Base-by-base conservation (phyloP, 148 eudicot genomes). In the Amaranthus cruentus region DNA sequence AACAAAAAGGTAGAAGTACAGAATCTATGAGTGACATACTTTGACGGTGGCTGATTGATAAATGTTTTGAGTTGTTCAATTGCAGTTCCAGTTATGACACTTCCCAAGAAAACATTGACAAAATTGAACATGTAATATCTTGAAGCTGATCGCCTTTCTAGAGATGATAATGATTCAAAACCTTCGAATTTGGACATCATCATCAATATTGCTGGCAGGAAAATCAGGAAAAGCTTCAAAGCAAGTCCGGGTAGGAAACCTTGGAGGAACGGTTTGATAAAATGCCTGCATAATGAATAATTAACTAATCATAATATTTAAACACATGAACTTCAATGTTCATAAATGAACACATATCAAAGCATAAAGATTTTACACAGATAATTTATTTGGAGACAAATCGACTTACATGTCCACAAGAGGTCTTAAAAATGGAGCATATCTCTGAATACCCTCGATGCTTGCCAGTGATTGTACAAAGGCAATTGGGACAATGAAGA, bases 101-200 rank as follows among this genome's bases (percentile, higher is more conserved):
- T 96, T 52, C 85, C 97, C 13, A 96, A 94, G 82, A 96, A 96
- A 62, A 92, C 93, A 75, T 96, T 96, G 51, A 92, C 84, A n/a
- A 96, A 86, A 80, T 85, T 96, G 88, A 96, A 96, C 63, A 88
- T 70, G 73, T 90, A 96, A 78, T 90, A 96, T 90, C 89, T 87
- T 68, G 91, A 82, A 62, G 99, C 99, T 61, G 94, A 78, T 80
- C 91, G 92, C 83, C 99, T 86, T 79, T 96, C 99, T 10, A 96
- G 84, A 62, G 75, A 46, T 57, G 99, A 96, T 77, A 83, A 57
- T 47, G 91, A 82, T 73, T 84, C 78, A 70, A 86, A 87, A 54
- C 99, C 99, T 82, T 96, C 99, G 75, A 96, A 79, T 78, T 92
- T 96, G 44, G 99, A 85, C 97, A 95, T 92, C 71, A 92, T 73